Conservation (phyloP, 352 stramenopile species). For the Saprolegnia diclina region DNA sequence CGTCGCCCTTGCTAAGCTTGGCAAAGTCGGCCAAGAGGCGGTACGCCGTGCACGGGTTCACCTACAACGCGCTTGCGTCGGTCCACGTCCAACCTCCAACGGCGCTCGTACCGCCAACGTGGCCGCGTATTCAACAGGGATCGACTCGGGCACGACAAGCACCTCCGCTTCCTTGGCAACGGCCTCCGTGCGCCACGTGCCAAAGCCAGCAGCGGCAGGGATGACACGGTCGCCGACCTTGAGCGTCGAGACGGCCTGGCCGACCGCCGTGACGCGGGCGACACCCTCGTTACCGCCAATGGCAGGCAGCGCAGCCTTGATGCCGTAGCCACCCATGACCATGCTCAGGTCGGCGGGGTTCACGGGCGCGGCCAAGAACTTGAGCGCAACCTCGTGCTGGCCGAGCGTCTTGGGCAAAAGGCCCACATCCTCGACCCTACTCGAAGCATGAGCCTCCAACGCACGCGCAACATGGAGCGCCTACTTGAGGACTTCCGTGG, state of each 20-base stretch:
- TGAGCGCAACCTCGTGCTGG: constrained; percentile 68
- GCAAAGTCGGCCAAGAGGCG: constrained; percentile 82
- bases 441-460: background rate
- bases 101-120: constrained; percentile 40
- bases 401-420: constrained; percentile 40
- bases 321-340: constrained; percentile 80
- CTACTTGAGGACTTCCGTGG: constrained; percentile 17
- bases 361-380: constrained; percentile 85
- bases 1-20: constrained; percentile 66
- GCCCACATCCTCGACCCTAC: constrained; percentile 60
- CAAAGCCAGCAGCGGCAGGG: constrained; percentile 57
- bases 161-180: constrained; percentile 57
- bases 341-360: constrained; percentile 85
- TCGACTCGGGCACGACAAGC: constrained; percentile 76
- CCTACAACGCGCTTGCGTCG: background rate
- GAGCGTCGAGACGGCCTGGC: constrained; percentile 66
- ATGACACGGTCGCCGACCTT: constrained; percentile 86
- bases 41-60: constrained; percentile 84
- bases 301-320: constrained; percentile 69
- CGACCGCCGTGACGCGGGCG: constrained; percentile 78
- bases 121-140: constrained; percentile 77
- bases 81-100: background rate
- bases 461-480: constrained; percentile 17
- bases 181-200: constrained; percentile 65
- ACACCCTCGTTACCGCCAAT: constrained; percentile 83